phyloP scores from a whole-genome alignment of 169 alveolate genomes.

The Besnoitia besnoiti region DNA sequence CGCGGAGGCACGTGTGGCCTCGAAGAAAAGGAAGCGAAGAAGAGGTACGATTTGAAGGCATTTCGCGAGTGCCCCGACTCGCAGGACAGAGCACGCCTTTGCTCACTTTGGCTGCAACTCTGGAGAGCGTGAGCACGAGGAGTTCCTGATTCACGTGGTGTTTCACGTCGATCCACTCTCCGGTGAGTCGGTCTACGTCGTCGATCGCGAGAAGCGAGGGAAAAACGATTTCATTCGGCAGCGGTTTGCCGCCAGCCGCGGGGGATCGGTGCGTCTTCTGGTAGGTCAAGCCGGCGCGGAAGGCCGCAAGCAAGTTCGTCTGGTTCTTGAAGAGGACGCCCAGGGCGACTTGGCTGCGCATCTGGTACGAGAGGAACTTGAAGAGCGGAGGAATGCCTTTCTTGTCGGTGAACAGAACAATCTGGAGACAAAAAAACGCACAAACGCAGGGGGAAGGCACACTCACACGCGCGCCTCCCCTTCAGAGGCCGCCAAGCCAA shows the following conservation, averaged over 20 bases:
- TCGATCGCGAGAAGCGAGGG: background rate
- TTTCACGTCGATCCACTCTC: conserved; percentile 23
- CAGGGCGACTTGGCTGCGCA: background rate
- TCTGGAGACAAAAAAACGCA: background rate
- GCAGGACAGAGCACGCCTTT: background rate
- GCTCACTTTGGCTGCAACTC: background rate
- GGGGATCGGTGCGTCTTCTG: background rate
- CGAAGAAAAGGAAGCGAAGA: too few species aligned
- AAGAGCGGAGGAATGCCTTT: conserved; percentile 21
- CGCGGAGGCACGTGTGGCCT: too few species aligned
- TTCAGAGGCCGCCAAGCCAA: too few species aligned
- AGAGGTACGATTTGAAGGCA: too few species aligned
- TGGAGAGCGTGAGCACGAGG: background rate
- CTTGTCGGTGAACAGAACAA: background rate
- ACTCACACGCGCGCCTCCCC: too few species aligned
- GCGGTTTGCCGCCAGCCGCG: background rate
- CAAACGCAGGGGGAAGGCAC: background rate
- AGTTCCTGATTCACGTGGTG: background rate
- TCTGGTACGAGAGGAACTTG: background rate
- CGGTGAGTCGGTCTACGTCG: background rate
- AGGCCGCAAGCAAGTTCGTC: background rate
- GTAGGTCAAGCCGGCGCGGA: background rate
- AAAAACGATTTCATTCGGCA: background rate
- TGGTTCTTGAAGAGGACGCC: conserved; percentile 13
- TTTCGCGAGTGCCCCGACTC: background rate